Evolutionary conservation across 2,329 filamentous ascomycete species (phyloP), one percentile per base, ranked within the genome.

Genomic region (Xylaria sp.): DNA sequence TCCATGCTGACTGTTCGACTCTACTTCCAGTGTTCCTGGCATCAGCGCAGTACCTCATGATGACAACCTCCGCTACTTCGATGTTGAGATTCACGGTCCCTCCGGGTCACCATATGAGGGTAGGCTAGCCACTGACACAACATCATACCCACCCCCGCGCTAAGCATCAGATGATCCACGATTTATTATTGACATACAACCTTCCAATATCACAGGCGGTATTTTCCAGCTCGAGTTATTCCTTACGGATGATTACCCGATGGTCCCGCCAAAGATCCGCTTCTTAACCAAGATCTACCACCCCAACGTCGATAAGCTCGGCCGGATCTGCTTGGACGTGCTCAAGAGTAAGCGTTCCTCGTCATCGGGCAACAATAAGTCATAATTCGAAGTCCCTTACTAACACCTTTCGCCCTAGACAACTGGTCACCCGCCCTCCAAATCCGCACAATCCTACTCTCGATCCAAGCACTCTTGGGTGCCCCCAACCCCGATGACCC

Each of bases 261-360:
- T 99, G 96, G 97, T 94, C 39, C 95, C 96, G 62, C 96, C 96
- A 54, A 98, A 98, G 86, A 98, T 99, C 78, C 93, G 96, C 64
- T 99, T 99, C 82, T 86, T 99, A 60, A 99, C 97, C 75, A 98
- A 97, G 84, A 98, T 99, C 81, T 99, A 98, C 82, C 97, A 99
- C 81, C 96, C 96, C 61, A 99, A 99, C 80, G 98, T 99, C 75
- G 96, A 99, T 81, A 97, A 97, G 82, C 89, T 99, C 1, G 96
- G 96, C 69, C 92, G 96, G 69, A 99, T 99, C 82, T 99, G 97
- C 79, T 84, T 99, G 58, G 96, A 99, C 79, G 96, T 99, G 39
- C 84, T 99, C 66, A 99, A 99, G 86, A 97, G 96, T 97, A 84
- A 75, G 88, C 12, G 0, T 14, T 11, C 11, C 2, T 27, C 4